These are phyloP conservation scores for Corynespora cassiicola DNA, from an alignment of 2,329 filamentous ascomycete species.

Conservation along the genomic window DNA sequence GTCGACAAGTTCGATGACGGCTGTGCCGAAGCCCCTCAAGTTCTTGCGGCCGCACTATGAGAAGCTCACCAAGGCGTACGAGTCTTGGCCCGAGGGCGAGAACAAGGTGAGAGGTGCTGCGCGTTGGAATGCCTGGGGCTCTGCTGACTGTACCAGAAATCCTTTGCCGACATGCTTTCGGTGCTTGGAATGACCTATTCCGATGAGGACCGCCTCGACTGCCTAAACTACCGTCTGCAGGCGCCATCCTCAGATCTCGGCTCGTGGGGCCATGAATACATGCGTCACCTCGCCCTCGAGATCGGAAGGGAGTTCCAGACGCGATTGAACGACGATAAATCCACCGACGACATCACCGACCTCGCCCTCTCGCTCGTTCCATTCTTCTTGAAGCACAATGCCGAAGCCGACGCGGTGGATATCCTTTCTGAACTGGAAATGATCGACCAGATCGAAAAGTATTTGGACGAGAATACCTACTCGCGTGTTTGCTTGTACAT, in stretches of 20 bases:
- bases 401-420: slow-evolving; percentile 96
- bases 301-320: slow-evolving; percentile 94
- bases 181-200: slow-evolving; percentile 99
- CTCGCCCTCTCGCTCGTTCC: slow-evolving; percentile 86
- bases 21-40: slow-evolving; percentile 96
- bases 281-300: slow-evolving; percentile 91
- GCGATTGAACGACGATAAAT: slow-evolving; percentile 83
- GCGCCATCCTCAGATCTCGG: slow-evolving; percentile 90
- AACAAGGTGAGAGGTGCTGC: slow-evolving; percentile 69
- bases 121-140: not conserved
- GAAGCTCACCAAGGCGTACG: slow-evolving; percentile 84
- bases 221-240: slow-evolving; percentile 91
- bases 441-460: slow-evolving; percentile 87
- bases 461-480: slow-evolving; percentile 94
- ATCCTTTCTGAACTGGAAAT: slow-evolving; percentile 97
- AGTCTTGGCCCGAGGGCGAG: slow-evolving; percentile 82
- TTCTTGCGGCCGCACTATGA: slow-evolving; percentile 98
- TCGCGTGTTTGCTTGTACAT: slow-evolving; percentile 94
- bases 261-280: slow-evolving; percentile 99
- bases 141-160: slow-evolving; percentile 56
- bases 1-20: slow-evolving; percentile 98
- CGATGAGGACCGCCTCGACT: slow-evolving; percentile 94
- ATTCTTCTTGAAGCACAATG: slow-evolving; percentile 95
- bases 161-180: slow-evolving; percentile 92
- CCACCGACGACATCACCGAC: slow-evolving; percentile 82